These are phyloP conservation scores for Boletellus ananas DNA, from an alignment of 768 basidiomycete species.

Conservation along the genomic window DNA sequence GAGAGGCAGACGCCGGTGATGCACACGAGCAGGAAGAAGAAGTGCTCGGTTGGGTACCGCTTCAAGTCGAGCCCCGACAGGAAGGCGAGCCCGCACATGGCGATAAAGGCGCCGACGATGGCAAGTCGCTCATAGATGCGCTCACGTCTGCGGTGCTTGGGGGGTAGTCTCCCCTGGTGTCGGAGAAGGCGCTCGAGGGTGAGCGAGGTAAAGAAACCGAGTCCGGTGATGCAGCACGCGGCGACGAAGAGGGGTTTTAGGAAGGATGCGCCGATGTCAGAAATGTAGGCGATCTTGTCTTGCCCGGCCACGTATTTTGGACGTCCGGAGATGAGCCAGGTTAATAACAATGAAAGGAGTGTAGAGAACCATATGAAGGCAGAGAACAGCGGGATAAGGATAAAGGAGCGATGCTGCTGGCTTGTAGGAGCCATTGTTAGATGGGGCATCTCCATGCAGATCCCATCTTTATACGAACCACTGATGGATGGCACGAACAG, in stretches of 20 bases:
- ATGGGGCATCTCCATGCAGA: background rate
- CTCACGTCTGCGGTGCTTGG: slow-evolving; percentile 57
- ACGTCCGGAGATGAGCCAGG: slow-evolving; percentile 64
- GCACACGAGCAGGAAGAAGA: slow-evolving; percentile 65
- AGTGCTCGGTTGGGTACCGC: slow-evolving; percentile 48
- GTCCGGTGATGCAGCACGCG: slow-evolving; percentile 59
- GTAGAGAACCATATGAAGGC: slow-evolving; percentile 70
- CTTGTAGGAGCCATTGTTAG: slow-evolving; percentile 15
- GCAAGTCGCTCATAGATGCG: slow-evolving; percentile 52
- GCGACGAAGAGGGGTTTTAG: slow-evolving; percentile 75
- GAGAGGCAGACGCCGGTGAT: slow-evolving; percentile 68
- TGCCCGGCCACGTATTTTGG: slow-evolving; percentile 49
- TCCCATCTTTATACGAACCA: slow-evolving; percentile 8
- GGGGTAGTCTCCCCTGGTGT: slow-evolving; percentile 63
- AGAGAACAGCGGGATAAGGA: slow-evolving; percentile 58
- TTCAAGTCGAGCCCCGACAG: slow-evolving; percentile 71
- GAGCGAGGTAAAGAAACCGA: slow-evolving; percentile 58
- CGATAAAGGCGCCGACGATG: slow-evolving; percentile 56
- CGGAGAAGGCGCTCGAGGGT: slow-evolving; percentile 59
- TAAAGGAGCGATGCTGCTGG: slow-evolving; percentile 51
- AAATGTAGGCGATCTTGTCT: slow-evolving; percentile 66
- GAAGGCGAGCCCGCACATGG: slow-evolving; percentile 61
- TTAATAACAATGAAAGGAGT: slow-evolving; percentile 65
- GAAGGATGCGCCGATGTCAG: slow-evolving; percentile 69
- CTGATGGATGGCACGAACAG: background rate